These are phyloP conservation scores for Bolboschoenus planiculmis DNA, from an alignment of 176 grass and related monocot genomes.

Conservation along the genomic window DNA sequence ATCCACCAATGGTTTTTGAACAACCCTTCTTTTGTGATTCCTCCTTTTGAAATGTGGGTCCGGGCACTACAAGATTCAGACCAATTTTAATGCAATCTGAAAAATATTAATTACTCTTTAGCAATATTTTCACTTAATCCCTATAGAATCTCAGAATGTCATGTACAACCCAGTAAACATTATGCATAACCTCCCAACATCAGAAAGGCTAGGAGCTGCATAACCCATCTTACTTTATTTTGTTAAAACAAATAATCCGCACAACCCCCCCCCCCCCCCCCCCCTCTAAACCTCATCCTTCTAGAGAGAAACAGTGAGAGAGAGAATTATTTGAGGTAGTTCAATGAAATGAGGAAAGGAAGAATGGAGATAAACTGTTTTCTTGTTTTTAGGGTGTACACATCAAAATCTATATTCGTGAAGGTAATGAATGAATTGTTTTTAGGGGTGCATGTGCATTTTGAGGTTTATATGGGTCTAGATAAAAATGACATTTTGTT, in stretches of 20 bases:
- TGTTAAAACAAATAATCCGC: neutral
- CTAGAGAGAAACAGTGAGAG: neutral
- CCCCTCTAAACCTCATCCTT: neutral
- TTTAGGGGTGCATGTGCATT: neutral
- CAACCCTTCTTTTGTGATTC: constrained; percentile 93
- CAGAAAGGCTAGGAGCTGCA: too few species aligned
- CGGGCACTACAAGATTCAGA: constrained; percentile 57
- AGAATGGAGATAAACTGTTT: neutral
- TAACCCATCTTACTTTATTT: neutral
- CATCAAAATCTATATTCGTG: neutral
- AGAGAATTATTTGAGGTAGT: neutral
- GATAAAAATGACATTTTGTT: neutral
- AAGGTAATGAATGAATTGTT: neutral
- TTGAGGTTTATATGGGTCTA: neutral
- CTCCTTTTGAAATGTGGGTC: constrained; percentile 95
- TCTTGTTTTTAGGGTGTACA: neutral
- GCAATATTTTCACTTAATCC: neutral
- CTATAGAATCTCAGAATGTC: neutral
- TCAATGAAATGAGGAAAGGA: neutral
- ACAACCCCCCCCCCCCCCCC: neutral
- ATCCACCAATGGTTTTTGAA: constrained; percentile 59
- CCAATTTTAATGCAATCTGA: constrained; percentile 1
- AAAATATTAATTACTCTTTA: constrained; percentile 1
- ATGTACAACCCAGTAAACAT: too few species aligned
- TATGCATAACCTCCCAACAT: neutral